These are phyloP conservation scores for Acer saccharum DNA, from an alignment of 345 rosid genomes.

Conservation along the genomic window DNA sequence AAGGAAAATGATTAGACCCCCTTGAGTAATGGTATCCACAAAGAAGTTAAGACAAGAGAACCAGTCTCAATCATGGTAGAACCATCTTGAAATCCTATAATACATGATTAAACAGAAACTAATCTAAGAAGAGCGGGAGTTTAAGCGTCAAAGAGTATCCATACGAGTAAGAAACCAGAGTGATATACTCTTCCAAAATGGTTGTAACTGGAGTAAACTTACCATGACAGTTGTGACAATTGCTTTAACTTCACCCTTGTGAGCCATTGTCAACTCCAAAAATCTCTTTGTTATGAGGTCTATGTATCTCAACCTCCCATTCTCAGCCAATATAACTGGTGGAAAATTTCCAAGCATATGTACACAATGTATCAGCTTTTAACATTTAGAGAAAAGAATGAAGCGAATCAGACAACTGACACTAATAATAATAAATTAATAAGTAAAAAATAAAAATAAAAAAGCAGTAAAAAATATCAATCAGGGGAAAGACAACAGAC, in stretches of 20 bases:
- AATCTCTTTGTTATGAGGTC: conserved; percentile 68
- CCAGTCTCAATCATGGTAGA: neutral
- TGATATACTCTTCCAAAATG: neutral
- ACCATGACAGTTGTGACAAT: conserved; percentile 81
- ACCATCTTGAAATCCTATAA: neutral
- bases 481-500: neutral
- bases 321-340: conserved; percentile 78
- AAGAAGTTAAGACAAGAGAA: neutral
- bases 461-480: neutral
- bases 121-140: neutral
- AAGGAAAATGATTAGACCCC: neutral
- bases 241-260: conserved; percentile 79
- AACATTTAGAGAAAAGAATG: neutral
- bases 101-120: neutral
- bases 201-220: conserved; percentile 34
- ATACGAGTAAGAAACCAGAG: neutral
- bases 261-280: conserved; percentile 76
- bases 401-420: neutral
- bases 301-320: conserved; percentile 69
- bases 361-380: no score
- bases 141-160: neutral
- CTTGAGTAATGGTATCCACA: neutral
- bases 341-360: conserved; percentile 5
- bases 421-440: neutral
- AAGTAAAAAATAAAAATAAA: neutral